Evolutionary conservation across 345 rosid genomes (phyloP).

Genomic region (Citrus sp.): DNA sequence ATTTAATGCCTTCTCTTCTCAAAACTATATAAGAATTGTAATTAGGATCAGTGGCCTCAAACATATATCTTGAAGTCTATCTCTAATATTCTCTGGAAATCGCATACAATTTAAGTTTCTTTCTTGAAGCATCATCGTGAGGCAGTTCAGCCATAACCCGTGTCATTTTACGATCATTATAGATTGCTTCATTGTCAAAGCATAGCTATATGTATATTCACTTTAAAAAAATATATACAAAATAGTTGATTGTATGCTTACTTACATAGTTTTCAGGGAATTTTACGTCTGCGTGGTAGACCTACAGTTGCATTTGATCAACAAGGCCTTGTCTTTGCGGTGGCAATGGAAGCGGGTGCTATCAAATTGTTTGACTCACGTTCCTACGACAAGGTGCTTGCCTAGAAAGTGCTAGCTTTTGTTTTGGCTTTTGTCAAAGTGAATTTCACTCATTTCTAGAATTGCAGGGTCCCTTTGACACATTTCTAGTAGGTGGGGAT

Average conservation of each 20-base stretch:
- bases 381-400: slow-evolving; percentile 81
- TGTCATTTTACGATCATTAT: not conserved
- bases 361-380: slow-evolving; percentile 94
- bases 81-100: not conserved
- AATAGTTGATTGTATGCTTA: slow-evolving; percentile 53
- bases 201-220: not conserved
- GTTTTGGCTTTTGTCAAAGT: not conserved
- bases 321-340: slow-evolving; percentile 98
- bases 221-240: slow-evolving; percentile 5
- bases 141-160: not conserved
- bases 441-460: slow-evolving; percentile 26
- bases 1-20: not conserved
- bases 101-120: not conserved
- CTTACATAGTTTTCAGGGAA: slow-evolving; percentile 74
- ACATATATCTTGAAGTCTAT: not conserved
- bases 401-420: not conserved
- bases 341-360: slow-evolving; percentile 99
- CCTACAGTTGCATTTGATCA: slow-evolving; percentile 98
- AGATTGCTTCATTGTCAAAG: not conserved
- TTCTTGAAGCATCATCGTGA: not conserved
- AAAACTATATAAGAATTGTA: not conserved
- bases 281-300: slow-evolving; percentile 83
- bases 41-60: not conserved
- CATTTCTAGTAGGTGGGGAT: slow-evolving; percentile 97
- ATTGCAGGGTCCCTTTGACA: slow-evolving; percentile 87